Conservation (phyloP, 768 basidiomycete genomes). For the Exsudoporus frostii region DNA sequence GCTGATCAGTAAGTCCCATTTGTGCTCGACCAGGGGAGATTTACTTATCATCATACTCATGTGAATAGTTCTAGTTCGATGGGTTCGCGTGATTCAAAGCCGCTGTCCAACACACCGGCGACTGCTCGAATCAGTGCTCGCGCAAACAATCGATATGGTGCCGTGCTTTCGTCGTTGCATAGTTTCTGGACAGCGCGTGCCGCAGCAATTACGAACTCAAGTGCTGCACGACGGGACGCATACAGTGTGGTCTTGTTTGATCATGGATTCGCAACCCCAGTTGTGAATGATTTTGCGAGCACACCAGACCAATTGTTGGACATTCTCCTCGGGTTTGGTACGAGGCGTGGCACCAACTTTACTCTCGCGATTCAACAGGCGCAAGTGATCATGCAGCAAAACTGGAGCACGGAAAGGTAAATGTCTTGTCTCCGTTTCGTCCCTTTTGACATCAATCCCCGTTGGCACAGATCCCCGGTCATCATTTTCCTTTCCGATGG, state of each 20-base stretch:
- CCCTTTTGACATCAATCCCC: background rate
- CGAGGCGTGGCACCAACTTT: constrained; percentile 44
- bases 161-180: constrained; percentile 54
- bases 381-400: constrained; percentile 37
- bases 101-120: constrained; percentile 43
- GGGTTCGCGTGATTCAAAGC: constrained; percentile 38
- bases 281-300: constrained; percentile 47
- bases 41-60: background rate
- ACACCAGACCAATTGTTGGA: constrained; percentile 44
- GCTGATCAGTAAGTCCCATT: constrained; percentile 41
- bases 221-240: constrained; percentile 43
- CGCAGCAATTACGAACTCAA: constrained; percentile 30
- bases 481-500: constrained; percentile 49
- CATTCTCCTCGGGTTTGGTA: constrained; percentile 30
- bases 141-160: constrained; percentile 51
- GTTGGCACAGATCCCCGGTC: constrained; percentile 15
- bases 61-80: constrained; percentile 50
- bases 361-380: constrained; percentile 37
- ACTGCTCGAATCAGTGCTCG: constrained; percentile 35
- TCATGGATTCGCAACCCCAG: constrained; percentile 8
- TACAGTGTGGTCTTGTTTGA: constrained; percentile 56
- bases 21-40: too few species aligned
- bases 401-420: constrained; percentile 54
- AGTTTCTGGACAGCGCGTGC: constrained; percentile 56
- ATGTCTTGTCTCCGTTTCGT: background rate